Base-by-base conservation (phyloP, 2,329 filamentous ascomycete genomes). In the Colletotrichum sp. region DNA sequence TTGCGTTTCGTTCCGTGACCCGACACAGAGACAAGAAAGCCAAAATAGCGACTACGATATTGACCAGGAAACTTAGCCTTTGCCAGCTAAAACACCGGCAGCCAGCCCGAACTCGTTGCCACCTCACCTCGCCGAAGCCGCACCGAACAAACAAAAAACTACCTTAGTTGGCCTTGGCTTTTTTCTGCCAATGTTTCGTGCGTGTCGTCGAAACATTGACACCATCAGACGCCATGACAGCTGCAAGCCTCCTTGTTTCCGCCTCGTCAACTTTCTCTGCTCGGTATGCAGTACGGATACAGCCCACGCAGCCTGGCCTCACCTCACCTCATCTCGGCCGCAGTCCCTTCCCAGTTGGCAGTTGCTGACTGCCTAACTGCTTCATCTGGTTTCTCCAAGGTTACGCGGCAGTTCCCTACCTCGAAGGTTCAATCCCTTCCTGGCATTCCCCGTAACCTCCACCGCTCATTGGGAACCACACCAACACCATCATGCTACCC, bases 141-240 rank as follows among this genome's bases (percentile, higher is more conserved):
- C 62, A 34, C 21, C 54, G 31, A 43, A 58, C 31, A 69, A 38
- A 47, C 31, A 54, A 43, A 67, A 34, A 31, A 27, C 43, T 24
- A 29, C 13, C 24, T 63, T 54, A 36, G 33, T 57, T 62, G 61
- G 33, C 55, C 55, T 73, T 62, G 59, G 61, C 31, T 70, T 69
- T 70, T 51, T 59, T 70, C 62, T 70, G 67, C 59, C 67, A 38
- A 66, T 38, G 61, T 73, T 73, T 62, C 61, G 67, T 70, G 67
- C 71, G 61, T 59, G 54, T 70, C 38, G 71, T 73, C 67, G 71
- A 73, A 70, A 73, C 70, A 33, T 66, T 43, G 61, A 38, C 51
- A 55, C 54, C 59, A 61, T 65, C 66, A 73, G 54, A 64, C 29
- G 18, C 62, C 27, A 31, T 36, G 33, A 29, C 31, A 27, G 16